These are phyloP conservation scores for Eremothecium cymbalariae DNA, from an alignment of 1,139 yeast genomes.

Conservation along the genomic window DNA sequence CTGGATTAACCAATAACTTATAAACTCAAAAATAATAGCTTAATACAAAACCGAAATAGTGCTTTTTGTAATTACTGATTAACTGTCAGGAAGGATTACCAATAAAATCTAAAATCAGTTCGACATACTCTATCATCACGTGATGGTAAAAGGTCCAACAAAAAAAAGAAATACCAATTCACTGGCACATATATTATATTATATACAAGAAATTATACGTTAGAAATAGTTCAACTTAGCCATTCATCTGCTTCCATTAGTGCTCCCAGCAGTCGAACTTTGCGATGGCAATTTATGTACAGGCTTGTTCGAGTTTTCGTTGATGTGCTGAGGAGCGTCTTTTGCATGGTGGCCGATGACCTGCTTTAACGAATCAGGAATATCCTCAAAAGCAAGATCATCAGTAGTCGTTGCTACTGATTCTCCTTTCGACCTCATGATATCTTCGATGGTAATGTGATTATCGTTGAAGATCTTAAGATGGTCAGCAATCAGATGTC, in stretches of 20 bases:
- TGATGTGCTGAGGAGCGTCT: slow-evolving; percentile 45
- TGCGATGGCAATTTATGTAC: slow-evolving; percentile 17
- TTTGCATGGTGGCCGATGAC: slow-evolving; percentile 57
- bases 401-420: slow-evolving; percentile 51
- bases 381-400: slow-evolving; percentile 63
- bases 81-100: too few relatives aligned
- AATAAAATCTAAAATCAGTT: too few relatives aligned
- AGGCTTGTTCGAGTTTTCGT: slow-evolving; percentile 15
- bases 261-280: background rate
- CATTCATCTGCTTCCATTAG: too few relatives aligned
- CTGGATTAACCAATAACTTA: too few relatives aligned
- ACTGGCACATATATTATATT: background rate
- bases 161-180: too few relatives aligned
- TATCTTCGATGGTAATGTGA: slow-evolving; percentile 63
- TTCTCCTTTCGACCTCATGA: slow-evolving; percentile 71
- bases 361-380: slow-evolving; percentile 54
- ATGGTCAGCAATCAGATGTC: slow-evolving; percentile 92
- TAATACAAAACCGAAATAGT: too few relatives aligned
- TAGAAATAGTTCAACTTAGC: background rate
- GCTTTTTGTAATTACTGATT: too few relatives aligned
- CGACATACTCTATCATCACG: too few relatives aligned
- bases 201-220: background rate
- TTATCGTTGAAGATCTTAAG: slow-evolving; percentile 73
- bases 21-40: too few relatives aligned
- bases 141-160: too few relatives aligned